Conservation (phyloP, 2,329 filamentous ascomycete genomes). For the Didymella pinodella region DNA sequence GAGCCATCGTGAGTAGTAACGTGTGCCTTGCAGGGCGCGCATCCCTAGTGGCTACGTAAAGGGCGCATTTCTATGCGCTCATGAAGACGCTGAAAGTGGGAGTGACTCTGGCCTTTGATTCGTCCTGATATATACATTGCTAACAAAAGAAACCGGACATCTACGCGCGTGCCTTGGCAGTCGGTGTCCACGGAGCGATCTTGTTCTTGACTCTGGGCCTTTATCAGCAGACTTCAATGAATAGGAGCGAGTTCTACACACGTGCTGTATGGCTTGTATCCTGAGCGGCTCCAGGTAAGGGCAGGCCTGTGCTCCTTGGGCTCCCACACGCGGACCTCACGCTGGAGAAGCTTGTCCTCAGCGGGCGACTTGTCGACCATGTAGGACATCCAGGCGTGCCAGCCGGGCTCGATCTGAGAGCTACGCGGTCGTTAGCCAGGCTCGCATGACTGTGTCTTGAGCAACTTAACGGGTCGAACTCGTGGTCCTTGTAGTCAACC, state of each 20-base stretch:
- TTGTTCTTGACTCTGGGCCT: conserved; percentile 57
- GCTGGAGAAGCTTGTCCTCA: conserved; percentile 74
- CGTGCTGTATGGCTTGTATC: conserved; percentile 96
- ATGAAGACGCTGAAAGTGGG: background rate
- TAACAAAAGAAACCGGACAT: conserved; percentile 21
- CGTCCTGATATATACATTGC: conserved; percentile 37
- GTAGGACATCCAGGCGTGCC: conserved; percentile 99
- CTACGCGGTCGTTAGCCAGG: conserved; percentile 57
- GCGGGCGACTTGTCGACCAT: conserved; percentile 85
- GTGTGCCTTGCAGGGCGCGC: background rate
- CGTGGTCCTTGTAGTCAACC: conserved; percentile 93
- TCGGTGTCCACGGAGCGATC: conserved; percentile 58
- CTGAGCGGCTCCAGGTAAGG: conserved; percentile 76
- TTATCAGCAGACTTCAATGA: conserved; percentile 19
- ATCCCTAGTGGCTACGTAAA: background rate
- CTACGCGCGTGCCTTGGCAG: conserved; percentile 54
- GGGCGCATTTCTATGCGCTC: background rate
- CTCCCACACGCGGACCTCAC: conserved; percentile 77
- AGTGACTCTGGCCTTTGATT: conserved; percentile 13
- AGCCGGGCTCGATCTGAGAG: conserved; percentile 90
- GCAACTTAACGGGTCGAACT: conserved; percentile 74
- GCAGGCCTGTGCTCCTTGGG: conserved; percentile 75
- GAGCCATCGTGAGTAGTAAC: background rate
- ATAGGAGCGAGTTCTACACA: conserved; percentile 61
- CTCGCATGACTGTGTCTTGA: background rate